Evolutionary conservation across 192 early-diverging fungal species (phyloP).

Genomic region (Backusella sp.): DNA sequence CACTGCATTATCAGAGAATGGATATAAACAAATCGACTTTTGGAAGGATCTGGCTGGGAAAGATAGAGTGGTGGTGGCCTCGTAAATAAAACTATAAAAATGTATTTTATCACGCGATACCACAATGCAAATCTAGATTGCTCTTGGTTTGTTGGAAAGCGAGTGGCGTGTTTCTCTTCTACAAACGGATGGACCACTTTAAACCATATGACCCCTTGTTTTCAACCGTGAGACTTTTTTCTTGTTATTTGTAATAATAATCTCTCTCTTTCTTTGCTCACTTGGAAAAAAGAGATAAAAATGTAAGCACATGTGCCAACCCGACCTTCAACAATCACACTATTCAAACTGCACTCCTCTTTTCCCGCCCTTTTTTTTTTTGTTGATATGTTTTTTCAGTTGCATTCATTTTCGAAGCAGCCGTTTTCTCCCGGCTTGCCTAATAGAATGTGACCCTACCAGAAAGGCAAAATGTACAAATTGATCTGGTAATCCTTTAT

Average conservation of each 20-base stretch:
- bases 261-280: background rate
- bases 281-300: background rate
- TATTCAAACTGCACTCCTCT: background rate
- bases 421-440: constrained; percentile 5
- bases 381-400: background rate
- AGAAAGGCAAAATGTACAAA: constrained; percentile 9
- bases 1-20: constrained; percentile 45
- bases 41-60: constrained; percentile 80
- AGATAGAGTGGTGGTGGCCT: constrained; percentile 64
- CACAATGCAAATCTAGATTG: background rate
- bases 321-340: too few relatives aligned
- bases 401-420: background rate
- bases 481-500: background rate
- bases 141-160: background rate
- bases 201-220: background rate
- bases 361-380: background rate
- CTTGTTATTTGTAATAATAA: background rate
- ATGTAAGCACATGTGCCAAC: background rate
- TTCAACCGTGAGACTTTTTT: constrained; percentile 6
- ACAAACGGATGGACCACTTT: constrained; percentile 2
- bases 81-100: constrained; percentile 23
- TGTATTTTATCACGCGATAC: background rate
- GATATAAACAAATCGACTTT: constrained; percentile 56
- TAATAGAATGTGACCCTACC: background rate
- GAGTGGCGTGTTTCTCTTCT: constrained; percentile 4